Evolutionary conservation across 345 rosid species (phyloP).

Genomic region (Erodium maritimum): DNA sequence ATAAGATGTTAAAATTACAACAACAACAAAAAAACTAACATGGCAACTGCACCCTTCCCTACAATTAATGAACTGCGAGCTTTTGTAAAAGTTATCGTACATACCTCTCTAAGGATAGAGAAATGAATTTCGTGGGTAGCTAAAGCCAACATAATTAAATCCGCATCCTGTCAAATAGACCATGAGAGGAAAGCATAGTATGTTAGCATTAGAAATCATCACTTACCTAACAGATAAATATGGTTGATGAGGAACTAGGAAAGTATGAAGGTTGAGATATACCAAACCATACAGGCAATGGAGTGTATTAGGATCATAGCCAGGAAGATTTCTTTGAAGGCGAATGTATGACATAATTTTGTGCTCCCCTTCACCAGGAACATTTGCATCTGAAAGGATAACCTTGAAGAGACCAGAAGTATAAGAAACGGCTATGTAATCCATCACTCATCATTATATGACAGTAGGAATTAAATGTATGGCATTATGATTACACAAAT

Average conservation of each 20-base stretch:
- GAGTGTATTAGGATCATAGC: slow-evolving; percentile 73
- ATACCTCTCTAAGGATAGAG: slow-evolving; percentile 95
- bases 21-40: not conserved
- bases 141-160: slow-evolving; percentile 90
- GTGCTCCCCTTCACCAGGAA: slow-evolving; percentile 99
- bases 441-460: not conserved
- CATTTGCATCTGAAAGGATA: slow-evolving; percentile 94
- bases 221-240: not conserved
- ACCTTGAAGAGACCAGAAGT: slow-evolving; percentile 45
- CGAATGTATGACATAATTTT: slow-evolving; percentile 85
- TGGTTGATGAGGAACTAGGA: not conserved
- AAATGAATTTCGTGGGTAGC: slow-evolving; percentile 92
- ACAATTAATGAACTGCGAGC: not conserved
- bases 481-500: not conserved
- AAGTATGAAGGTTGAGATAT: slow-evolving; percentile 23
- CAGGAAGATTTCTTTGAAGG: slow-evolving; percentile 82
- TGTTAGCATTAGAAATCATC: not conserved
- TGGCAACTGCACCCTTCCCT: no score
- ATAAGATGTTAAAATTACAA: not conserved
- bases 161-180: slow-evolving; percentile 58
- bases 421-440: slow-evolving; percentile 8
- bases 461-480: not conserved
- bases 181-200: not conserved
- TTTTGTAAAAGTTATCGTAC: slow-evolving; percentile 1
- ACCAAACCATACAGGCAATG: slow-evolving; percentile 98